A percentile compares a stretch with the other conserved stretches of the same genome.
Evolutionary conservation across 129 eudicot genomes (phyloP).

Genomic region (Cynara cardunculus): DNA sequence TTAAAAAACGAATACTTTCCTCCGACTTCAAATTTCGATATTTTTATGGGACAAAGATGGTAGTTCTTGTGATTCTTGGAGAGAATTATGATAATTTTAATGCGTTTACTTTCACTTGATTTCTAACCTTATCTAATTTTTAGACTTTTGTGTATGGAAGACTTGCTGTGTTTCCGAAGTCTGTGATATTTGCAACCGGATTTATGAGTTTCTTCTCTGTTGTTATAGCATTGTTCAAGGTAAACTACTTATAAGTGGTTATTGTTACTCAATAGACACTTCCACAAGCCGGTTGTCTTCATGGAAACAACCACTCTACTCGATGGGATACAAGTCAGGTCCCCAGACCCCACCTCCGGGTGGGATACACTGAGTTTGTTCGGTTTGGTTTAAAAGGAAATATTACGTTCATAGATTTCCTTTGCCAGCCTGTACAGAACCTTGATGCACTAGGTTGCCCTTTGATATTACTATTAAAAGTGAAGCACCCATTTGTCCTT

Average conservation of each 20-base stretch:
- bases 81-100: not conserved
- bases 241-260: slow-evolving; percentile 24
- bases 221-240: slow-evolving; percentile 97
- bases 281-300: not conserved
- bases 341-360: not conserved
- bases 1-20: not conserved
- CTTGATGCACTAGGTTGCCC: not conserved
- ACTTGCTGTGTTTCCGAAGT: slow-evolving; percentile 70
- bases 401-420: not conserved
- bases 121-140: slow-evolving; percentile 26
- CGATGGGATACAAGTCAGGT: too few species aligned
- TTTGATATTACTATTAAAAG: not conserved
- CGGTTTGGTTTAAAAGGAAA: not conserved
- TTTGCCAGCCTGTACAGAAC: too few species aligned
- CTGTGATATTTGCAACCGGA: slow-evolving; percentile 95
- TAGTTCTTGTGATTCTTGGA: not conserved
- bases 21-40: not conserved
- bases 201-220: slow-evolving; percentile 99
- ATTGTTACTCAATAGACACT: not conserved
- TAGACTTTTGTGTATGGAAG: slow-evolving; percentile 80
- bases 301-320: not conserved
- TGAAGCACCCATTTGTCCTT: not conserved
- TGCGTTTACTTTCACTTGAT: not conserved
- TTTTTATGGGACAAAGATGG: not conserved
- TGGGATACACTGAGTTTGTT: not conserved